phyloP scores from a whole-genome alignment of 2,329 filamentous ascomycete genomes.

The Fusarium illudens region DNA sequence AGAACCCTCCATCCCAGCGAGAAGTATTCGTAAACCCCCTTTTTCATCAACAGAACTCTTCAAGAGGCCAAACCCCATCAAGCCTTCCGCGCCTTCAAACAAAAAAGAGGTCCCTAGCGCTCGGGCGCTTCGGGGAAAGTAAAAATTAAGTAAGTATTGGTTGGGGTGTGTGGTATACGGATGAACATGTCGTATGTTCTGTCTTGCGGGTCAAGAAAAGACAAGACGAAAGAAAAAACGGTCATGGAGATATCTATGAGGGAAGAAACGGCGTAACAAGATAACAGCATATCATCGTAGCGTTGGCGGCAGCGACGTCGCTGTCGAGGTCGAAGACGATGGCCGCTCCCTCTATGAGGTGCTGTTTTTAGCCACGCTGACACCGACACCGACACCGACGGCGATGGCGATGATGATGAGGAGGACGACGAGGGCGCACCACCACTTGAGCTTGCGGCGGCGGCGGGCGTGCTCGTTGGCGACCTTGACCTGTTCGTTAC shows the following conservation, averaged over 20 bases:
- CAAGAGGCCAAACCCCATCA: conserved; percentile 8
- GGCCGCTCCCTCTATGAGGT: conserved; percentile 7
- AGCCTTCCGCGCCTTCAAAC: conserved; percentile 12
- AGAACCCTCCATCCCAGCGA: conserved; percentile 2
- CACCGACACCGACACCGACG: conserved; percentile 63
- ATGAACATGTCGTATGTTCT: conserved; percentile 25
- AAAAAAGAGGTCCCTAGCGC: conserved; percentile 21
- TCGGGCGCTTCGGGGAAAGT: conserved; percentile 27
- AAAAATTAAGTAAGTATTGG: conserved; percentile 36
- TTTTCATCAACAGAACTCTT: conserved; percentile 22
- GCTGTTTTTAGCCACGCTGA: conserved; percentile 50
- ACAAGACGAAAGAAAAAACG: conserved; percentile 18
- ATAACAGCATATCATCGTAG: conserved; percentile 22
- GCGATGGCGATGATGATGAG: conserved; percentile 66
- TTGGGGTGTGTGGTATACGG: conserved; percentile 21
- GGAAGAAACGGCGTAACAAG: conserved; percentile 16
- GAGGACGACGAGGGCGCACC: conserved; percentile 70
- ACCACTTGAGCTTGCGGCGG: conserved; percentile 83
- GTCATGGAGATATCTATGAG: conserved; percentile 38
- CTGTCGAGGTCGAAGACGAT: not conserved
- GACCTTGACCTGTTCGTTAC: conserved; percentile 73
- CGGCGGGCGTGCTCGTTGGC: conserved; percentile 73
- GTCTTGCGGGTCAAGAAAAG: conserved; percentile 5
- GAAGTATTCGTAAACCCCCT: conserved; percentile 28
- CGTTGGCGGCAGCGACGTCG: not conserved